Evolutionary conservation across 1,139 yeast genomes (phyloP), one percentile per base, ranked within the genome.

Genomic region (Hansenula lynferdii): DNA sequence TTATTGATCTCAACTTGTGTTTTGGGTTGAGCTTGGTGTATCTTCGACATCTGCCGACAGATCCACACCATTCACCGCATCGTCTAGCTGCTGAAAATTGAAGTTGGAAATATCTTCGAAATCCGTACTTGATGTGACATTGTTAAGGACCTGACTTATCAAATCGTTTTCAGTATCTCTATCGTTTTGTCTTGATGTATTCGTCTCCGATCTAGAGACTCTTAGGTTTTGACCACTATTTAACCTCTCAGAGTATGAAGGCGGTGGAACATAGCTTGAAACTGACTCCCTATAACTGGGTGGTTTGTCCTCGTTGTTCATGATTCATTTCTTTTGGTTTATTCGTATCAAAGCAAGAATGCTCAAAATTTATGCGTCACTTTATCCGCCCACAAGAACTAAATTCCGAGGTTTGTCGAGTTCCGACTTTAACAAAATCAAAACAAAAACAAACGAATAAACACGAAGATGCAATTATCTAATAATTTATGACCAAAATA

Each of bases 61-160:
- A 16, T 35, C 36, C 11, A 46, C 42, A 5, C 38, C 42, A 9
- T 43, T 39, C 11, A 46, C 31, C 1, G 35, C 43, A 4, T 23
- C 23, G 12, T 39, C 40, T 21, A 49, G 34, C 15, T 26, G 35
- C 4, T 41, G 41, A 26, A 44, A 49, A 25, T 49, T 45, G 15
- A 32, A 47, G n/a, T 25, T 10, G 7, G 44, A 49, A 12, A 47
- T 42, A 15, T 29, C 29, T 4, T 40, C 32, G 28, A 42, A 49
- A 18, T 42, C 44, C 10, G 53, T 45, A 8, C 34, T 19, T 6
- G 37, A 37, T 9, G 46, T 39, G 7, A 40, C 47, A 2, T 24
- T 35, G 20, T 37, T 26, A 15, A 48, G 34, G 28, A 38, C 34
- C 12, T 40, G 34, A 20, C 37, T 41, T 5, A 41, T 26, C 5